A percentile compares a stretch with the other conserved stretches of the same genome.
Evolutionary conservation across 1,284 basidiomycete species (phyloP).

Genomic region (Fistulinella cinereoalba): DNA sequence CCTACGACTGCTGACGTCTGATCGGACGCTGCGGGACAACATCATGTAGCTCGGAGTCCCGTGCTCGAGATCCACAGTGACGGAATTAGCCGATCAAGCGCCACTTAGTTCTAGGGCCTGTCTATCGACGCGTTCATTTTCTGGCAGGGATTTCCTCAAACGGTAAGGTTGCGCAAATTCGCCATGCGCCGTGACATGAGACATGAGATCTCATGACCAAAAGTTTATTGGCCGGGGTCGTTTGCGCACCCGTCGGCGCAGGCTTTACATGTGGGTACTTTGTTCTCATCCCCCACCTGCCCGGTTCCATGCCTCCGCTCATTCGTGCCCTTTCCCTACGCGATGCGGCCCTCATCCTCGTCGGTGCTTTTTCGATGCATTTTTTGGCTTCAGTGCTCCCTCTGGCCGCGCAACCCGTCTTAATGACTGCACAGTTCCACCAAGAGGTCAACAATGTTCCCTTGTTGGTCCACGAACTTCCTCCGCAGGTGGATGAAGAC

Average conservation of each 20-base stretch:
- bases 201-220: background rate
- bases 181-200: background rate
- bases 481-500: conserved; percentile 15
- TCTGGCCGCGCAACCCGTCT: conserved; percentile 33
- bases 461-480: conserved; percentile 9
- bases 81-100: background rate
- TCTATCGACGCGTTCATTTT: background rate
- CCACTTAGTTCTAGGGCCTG: background rate
- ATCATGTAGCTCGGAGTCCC: too few relatives aligned
- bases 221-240: background rate
- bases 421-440: conserved; percentile 36
- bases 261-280: background rate
- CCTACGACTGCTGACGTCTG: too few relatives aligned
- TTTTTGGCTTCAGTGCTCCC: conserved; percentile 39
- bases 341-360: conserved; percentile 49
- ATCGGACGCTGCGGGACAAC: too few relatives aligned
- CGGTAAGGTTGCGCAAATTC: background rate
- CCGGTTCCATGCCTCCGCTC: conserved; percentile 21
- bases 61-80: too few relatives aligned
- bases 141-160: background rate
- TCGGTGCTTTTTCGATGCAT: conserved; percentile 54
- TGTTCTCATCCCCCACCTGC: background rate
- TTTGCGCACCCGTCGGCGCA: background rate
- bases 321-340: conserved; percentile 37
- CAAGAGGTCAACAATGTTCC: conserved; percentile 18